phyloP scores from a whole-genome alignment of 2,329 filamentous ascomycete species.

The Aspergillus sp. region DNA sequence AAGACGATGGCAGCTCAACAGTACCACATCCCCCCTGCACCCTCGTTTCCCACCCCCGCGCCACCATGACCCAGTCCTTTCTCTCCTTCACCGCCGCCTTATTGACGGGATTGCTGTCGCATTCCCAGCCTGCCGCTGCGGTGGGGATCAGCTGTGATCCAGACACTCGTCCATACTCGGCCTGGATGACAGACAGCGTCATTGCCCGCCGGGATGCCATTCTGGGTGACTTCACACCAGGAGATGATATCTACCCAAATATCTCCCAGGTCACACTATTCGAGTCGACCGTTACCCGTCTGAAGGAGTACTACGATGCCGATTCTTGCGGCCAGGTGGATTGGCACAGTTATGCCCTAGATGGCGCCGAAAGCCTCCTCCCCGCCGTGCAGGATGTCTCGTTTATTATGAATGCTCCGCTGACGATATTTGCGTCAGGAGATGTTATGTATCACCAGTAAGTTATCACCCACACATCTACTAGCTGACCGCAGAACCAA shows the following conservation, averaged over 20 bases:
- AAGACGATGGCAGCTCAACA: no score
- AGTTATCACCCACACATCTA: neutral
- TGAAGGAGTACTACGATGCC: conserved; percentile 18
- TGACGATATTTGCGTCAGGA: conserved; percentile 25
- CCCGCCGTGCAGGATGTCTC: conserved; percentile 21
- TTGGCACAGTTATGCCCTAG: conserved; percentile 23
- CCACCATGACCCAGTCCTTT: neutral
- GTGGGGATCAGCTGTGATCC: conserved; percentile 1
- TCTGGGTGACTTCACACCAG: neutral
- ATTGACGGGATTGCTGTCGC: neutral
- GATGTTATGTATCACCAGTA: conserved; percentile 22
- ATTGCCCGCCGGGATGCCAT: conserved; percentile 27
- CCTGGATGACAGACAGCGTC: conserved; percentile 31
- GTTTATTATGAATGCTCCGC: conserved; percentile 20
- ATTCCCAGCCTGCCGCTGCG: neutral
- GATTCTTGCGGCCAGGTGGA: conserved; percentile 16
- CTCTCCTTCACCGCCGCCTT: neutral
- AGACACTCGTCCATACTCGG: conserved; percentile 23
- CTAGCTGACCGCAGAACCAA: neutral
- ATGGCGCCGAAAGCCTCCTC: conserved; percentile 23
- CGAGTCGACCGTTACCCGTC: conserved; percentile 23
- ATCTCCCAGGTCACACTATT: conserved; percentile 27
- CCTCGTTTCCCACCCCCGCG: neutral
- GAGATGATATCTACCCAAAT: conserved; percentile 12
- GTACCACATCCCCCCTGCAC: no score